phyloP scores from a whole-genome alignment of 768 basidiomycete species.

The Auricularia cornea region DNA sequence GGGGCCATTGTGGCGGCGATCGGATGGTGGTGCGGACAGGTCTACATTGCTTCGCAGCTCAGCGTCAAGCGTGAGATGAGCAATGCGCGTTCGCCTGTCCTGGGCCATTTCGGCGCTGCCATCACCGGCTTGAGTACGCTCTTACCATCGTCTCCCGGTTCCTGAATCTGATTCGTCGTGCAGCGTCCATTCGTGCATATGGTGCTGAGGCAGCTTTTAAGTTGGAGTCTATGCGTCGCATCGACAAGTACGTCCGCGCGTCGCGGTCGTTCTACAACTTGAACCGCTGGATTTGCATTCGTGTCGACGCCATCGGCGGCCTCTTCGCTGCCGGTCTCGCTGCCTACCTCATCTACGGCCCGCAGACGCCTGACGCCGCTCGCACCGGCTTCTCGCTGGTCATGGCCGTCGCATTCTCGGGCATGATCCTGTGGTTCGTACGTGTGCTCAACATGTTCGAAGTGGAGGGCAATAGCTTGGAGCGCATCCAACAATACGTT shows the following conservation, averaged over 20 bases:
- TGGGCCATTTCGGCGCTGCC: constrained; percentile 46
- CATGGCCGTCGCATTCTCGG: constrained; percentile 48
- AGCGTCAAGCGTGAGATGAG: constrained; percentile 50
- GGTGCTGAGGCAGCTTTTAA: constrained; percentile 45
- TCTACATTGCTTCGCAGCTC: constrained; percentile 50
- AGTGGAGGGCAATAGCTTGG: constrained; percentile 36
- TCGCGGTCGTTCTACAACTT: constrained; percentile 44
- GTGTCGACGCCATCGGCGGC: constrained; percentile 53
- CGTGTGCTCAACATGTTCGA: constrained; percentile 39
- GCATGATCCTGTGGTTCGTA: constrained; percentile 24
- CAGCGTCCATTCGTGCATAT: constrained; percentile 54
- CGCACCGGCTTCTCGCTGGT: constrained; percentile 32
- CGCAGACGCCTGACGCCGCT: constrained; percentile 30
- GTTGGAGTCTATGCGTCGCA: constrained; percentile 37
- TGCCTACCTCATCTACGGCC: constrained; percentile 46
- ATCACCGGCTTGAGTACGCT: constrained; percentile 44
- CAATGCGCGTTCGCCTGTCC: constrained; percentile 39
- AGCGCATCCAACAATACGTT: constrained; percentile 48
- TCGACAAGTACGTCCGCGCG: constrained; percentile 44
- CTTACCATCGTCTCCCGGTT: background rate
- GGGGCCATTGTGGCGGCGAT: constrained; percentile 33
- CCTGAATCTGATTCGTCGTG: background rate
- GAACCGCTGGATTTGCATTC: constrained; percentile 43
- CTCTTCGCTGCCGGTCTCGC: constrained; percentile 48
- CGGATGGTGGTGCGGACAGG: constrained; percentile 37